Evolutionary conservation across 2,329 filamentous ascomycete species (phyloP).

Genomic region (Hypocrella siamensis): DNA sequence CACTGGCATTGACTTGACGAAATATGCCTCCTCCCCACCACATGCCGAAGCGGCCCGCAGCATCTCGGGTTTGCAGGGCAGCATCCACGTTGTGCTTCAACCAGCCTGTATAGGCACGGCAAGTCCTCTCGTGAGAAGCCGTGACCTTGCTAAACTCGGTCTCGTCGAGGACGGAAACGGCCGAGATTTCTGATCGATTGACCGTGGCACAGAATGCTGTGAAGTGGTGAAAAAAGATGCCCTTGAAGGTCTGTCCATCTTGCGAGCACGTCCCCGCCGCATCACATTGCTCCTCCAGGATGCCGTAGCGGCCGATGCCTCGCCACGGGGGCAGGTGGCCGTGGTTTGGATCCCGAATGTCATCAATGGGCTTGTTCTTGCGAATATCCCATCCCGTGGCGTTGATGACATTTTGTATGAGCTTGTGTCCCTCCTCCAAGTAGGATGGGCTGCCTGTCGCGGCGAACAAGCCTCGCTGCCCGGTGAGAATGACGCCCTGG

Average conservation of each 20-base stretch:
- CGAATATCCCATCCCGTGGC: constrained; percentile 60
- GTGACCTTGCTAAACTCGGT: constrained; percentile 13
- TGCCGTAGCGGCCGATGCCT: constrained; percentile 62
- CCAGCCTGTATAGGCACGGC: constrained; percentile 55
- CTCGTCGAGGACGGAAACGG: constrained; percentile 3
- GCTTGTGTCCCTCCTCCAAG: constrained; percentile 61
- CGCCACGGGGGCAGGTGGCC: constrained; percentile 42
- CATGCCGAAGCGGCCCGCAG: constrained; percentile 57
- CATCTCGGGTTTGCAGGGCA: constrained; percentile 54
- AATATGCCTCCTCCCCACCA: constrained; percentile 63
- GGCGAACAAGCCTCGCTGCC: constrained; percentile 65
- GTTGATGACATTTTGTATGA: constrained; percentile 56
- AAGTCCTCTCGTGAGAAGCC: constrained; percentile 40
- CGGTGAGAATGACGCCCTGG: constrained; percentile 78
- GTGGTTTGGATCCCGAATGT: constrained; percentile 13
- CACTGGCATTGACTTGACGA: constrained; percentile 15
- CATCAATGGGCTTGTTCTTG: constrained; percentile 25
- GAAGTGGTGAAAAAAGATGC: constrained; percentile 86
- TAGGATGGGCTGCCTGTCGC: constrained; percentile 58
- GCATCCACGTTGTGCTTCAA: constrained; percentile 63
- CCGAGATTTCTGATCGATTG: constrained; percentile 14
- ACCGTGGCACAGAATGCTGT: constrained; percentile 60
- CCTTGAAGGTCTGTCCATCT: constrained; percentile 81
- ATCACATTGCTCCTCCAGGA: constrained; percentile 78
- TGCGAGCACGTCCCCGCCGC: constrained; percentile 60